A percentile compares a stretch with the other conserved stretches of the same genome.
These are phyloP conservation scores for Silybum marianum DNA, from an alignment of 129 eudicot genomes.

Conservation along the genomic window DNA sequence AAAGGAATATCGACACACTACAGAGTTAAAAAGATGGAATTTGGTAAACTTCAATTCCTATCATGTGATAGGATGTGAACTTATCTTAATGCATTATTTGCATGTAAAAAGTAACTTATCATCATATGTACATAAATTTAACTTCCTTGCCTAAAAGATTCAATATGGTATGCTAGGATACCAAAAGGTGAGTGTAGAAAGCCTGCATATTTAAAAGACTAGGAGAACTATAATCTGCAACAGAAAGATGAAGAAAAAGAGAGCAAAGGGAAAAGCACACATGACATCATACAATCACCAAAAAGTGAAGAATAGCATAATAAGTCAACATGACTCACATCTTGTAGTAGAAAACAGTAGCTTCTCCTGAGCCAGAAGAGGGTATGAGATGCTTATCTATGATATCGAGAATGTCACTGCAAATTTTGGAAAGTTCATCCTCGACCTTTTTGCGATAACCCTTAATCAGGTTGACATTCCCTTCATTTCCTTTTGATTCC, in stretches of 20 bases:
- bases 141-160: neutral
- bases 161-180: neutral
- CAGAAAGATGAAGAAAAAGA: neutral
- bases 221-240: neutral
- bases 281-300: neutral
- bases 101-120: neutral
- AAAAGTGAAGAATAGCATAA: neutral
- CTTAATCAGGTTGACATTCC: constrained; percentile 75
- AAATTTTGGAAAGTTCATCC: constrained; percentile 86
- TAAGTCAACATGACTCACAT: constrained; percentile 53
- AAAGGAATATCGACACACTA: neutral
- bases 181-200: neutral
- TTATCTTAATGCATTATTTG: constrained; percentile 1
- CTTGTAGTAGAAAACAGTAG: constrained; percentile 90
- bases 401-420: constrained; percentile 78
- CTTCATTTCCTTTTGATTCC: constrained; percentile 83
- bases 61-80: neutral
- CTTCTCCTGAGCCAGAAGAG: constrained; percentile 76
- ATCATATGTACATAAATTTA: neutral
- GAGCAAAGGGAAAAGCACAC: neutral
- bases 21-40: neutral
- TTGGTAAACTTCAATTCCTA: neutral
- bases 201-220: neutral
- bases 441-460: constrained; percentile 88
- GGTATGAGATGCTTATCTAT: constrained; percentile 85